These are phyloP conservation scores for Paradendryphiella salina DNA, from an alignment of 2,329 filamentous ascomycete genomes.

Conservation along the genomic window DNA sequence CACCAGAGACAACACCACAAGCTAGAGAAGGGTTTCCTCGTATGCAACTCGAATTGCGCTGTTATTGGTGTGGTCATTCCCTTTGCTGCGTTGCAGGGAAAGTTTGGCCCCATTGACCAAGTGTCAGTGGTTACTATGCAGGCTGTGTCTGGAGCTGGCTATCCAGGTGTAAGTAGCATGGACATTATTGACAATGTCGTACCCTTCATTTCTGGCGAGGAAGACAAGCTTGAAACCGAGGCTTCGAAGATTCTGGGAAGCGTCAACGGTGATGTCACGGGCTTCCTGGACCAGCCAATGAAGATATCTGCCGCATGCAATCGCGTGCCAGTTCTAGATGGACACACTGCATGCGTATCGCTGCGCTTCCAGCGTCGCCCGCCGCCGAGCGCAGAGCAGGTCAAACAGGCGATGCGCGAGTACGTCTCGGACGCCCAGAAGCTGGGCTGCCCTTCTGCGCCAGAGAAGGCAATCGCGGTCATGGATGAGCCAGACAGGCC, in stretches of 20 bases:
- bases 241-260: constrained; percentile 89
- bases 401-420: constrained; percentile 75
- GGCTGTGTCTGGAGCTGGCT: constrained; percentile 89
- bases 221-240: constrained; percentile 94
- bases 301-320: constrained; percentile 87
- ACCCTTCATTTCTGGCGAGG: constrained; percentile 89
- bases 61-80: constrained; percentile 96
- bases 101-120: constrained; percentile 75
- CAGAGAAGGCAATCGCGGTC: constrained; percentile 77
- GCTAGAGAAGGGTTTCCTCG: constrained; percentile 83
- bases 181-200: constrained; percentile 96
- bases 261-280: constrained; percentile 71
- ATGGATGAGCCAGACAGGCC: constrained; percentile 89
- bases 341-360: constrained; percentile 93
- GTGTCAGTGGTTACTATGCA: constrained; percentile 94
- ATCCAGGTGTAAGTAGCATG: constrained; percentile 87
- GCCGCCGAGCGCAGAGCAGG: constrained; percentile 72
- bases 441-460: constrained; percentile 85
- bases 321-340: constrained; percentile 90
- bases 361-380: constrained; percentile 77
- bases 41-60: constrained; percentile 98
- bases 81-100: constrained; percentile 83
- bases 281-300: constrained; percentile 76
- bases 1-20: constrained; percentile 76
- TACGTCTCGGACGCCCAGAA: constrained; percentile 82